Evolutionary conservation across 2,329 filamentous ascomycete genomes (phyloP), one percentile per base, ranked within the genome.

Genomic region (Stagonosporopsis chrysanthemi): DNA sequence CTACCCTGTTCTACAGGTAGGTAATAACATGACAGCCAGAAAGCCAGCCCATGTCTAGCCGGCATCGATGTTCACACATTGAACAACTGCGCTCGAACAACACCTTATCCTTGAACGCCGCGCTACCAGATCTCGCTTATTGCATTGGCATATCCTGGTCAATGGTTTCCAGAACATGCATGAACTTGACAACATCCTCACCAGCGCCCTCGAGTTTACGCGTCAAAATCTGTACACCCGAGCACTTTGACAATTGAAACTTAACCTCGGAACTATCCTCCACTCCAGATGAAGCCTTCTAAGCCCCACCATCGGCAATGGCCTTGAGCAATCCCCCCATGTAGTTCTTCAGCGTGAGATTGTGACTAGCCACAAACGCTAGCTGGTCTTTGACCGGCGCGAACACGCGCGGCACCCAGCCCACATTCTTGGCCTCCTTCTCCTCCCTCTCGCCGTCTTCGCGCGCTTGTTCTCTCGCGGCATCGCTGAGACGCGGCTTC

Each of bases 281-380:
- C 28, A 23, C 45, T 8, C 15, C 17, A 15, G 14, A 17, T 7
- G n/a, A 31, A 31, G 41, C 39, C 28, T 2, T 29, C 57, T 59
- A 70, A 23, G 68, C 67, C 31, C 71, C 73, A 19, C 74, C 72
- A 47, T 73, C 70, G 35, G 71, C 67, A 52, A 76, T 64, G 11
- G 74, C 75, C 61, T 71, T 75, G n/a, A 75, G 63, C 43, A 77
- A 49, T 1, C 69, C 64, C 2, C 66, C 69, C 66, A 79, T 70
- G 31, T 78, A 77, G 47, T 75, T 74, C 51, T 69, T 74, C 43
- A 79, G 60, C 28, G 72, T 76, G 29, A 75, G 63, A 64, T 92
- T 92, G 72, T 91, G 86, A 29, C 87, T 84, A 78, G 90, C 83
- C 40, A 91, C 83, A 73, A 89, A 88, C 69, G 86, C 90, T 19